These are phyloP conservation scores for Begonia fuchsioides DNA, from an alignment of 306 rosid genomes.

Conservation along the genomic window DNA sequence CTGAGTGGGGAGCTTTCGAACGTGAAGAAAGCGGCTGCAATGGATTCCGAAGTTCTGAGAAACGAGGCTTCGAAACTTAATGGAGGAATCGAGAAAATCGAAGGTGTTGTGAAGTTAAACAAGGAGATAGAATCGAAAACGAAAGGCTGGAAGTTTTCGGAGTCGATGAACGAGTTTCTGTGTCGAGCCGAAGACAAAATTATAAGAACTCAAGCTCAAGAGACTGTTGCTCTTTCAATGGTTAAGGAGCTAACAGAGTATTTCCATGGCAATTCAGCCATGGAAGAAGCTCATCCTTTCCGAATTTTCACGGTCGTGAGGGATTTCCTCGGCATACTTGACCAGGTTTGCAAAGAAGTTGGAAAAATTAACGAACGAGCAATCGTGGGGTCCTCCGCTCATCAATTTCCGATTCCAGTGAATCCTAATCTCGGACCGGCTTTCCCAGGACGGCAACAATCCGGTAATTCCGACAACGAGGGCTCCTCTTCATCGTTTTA, in stretches of 20 bases:
- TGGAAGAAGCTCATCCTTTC: constrained; percentile 81
- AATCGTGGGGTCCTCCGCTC: constrained; percentile 39
- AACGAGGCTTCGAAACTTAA: constrained; percentile 57
- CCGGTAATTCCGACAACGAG: constrained; percentile 37
- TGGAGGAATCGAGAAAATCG: constrained; percentile 44
- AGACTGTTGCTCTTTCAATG: constrained; percentile 33
- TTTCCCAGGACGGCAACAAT: constrained; percentile 37
- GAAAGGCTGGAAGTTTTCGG: constrained; percentile 35
- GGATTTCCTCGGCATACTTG: constrained; percentile 65
- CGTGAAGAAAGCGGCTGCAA: constrained; percentile 75
- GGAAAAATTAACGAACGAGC: constrained; percentile 71
- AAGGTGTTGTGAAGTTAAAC: constrained; percentile 35
- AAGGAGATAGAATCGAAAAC: constrained; percentile 37
- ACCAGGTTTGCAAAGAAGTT: constrained; percentile 72
- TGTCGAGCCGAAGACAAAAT: constrained; percentile 54
- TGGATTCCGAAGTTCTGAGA: constrained; percentile 65
- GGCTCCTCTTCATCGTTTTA: constrained; percentile 9
- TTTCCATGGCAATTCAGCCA: constrained; percentile 72
- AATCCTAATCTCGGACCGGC: constrained; percentile 19
- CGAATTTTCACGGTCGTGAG: constrained; percentile 69
- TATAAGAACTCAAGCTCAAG: constrained; percentile 37
- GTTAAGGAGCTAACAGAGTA: constrained; percentile 76
- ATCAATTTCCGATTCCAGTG: constrained; percentile 27
- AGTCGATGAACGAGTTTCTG: constrained; percentile 51
- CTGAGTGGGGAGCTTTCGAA: constrained; percentile 70